Percentiles rank a stretch among this genome's conserved stretches.
These are phyloP conservation scores for Leccinum sublutescens DNA, from an alignment of 768 basidiomycete species.

Conservation along the genomic window DNA sequence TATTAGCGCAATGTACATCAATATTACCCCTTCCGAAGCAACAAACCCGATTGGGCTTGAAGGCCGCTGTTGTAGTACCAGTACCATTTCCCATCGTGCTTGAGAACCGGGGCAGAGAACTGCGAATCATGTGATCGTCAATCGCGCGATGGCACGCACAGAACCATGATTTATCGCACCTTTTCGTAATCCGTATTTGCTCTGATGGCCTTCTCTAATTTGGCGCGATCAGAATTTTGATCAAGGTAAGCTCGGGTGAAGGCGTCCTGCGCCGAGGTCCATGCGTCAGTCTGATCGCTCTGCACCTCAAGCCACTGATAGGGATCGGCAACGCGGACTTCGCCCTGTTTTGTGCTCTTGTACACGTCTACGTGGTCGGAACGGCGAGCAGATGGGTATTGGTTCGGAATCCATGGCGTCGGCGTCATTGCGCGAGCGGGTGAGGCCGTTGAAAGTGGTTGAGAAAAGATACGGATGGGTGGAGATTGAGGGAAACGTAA, in stretches of 20 bases:
- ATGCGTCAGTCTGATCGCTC: slow-evolving; percentile 60
- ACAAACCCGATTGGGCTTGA: slow-evolving; percentile 56
- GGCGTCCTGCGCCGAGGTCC: slow-evolving; percentile 59
- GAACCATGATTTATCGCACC: slow-evolving; percentile 25
- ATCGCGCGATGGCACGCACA: neutral
- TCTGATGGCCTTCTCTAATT: slow-evolving; percentile 58
- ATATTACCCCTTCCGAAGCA: neutral
- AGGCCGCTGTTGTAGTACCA: slow-evolving; percentile 80
- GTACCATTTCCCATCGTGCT: slow-evolving; percentile 73
- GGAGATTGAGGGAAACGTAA: slow-evolving; percentile 9
- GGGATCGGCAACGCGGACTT: slow-evolving; percentile 65
- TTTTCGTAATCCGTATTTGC: slow-evolving; percentile 52
- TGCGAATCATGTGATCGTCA: slow-evolving; percentile 26
- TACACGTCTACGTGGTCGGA: slow-evolving; percentile 68
- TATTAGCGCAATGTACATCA: neutral
- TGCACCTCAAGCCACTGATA: slow-evolving; percentile 74
- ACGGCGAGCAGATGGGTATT: slow-evolving; percentile 64
- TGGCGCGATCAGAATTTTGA: slow-evolving; percentile 56
- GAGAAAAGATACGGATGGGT: neutral
- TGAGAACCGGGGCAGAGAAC: slow-evolving; percentile 63
- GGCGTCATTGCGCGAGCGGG: slow-evolving; percentile 33
- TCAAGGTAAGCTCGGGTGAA: slow-evolving; percentile 62
- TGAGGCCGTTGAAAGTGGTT: slow-evolving; percentile 7
- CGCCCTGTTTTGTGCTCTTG: slow-evolving; percentile 58
- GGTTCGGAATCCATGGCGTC: slow-evolving; percentile 52